Evolutionary conservation across 129 eudicot species (phyloP), one percentile per base, ranked within the genome.

Genomic region (Flaveria sonorensis): DNA sequence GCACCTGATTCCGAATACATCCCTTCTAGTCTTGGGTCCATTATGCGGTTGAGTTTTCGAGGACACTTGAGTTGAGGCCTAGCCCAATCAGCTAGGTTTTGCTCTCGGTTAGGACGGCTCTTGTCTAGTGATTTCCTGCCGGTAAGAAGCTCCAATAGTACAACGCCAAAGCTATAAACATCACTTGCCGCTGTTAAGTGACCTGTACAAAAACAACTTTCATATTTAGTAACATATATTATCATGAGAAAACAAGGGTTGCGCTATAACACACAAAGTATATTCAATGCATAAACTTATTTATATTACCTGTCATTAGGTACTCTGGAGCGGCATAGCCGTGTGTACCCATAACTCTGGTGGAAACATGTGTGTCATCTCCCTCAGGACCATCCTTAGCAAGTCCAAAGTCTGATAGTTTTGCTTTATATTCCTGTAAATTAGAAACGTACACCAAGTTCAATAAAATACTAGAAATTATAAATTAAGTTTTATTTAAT

Each of bases 331-430:
- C 96, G 21, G 98, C 98, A 30, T 92, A 92, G 70, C 98, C 98
- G 1, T 90, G 90, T 67, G 98, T 92, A 59, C 98, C 98, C 98
- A 92, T 90, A 51, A 92, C 96, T 46, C 98, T 87, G 7, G 98
- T 92, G 7, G 98, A 92, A 57, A 92, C 98, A 61, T 92, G 98
- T 8, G 98, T 89, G 26, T 92, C 89, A 50, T 92, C 98, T 75
- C 96, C 98, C 61, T 90, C 96, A 0, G 98, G 98, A 40, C 98
- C 98, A 76, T 92, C 98, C 53, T 92, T 92, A 7, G 98, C 98
- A 10, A 92, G 87, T 3, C 98, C 98, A 62, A 92, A 92, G 71
- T 92, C 98, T 3, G 98, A 92, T 43, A 92, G 86, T 70, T 92
- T 92, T 55, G 98, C 89, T 3, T 87, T 90, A 72, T 81, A 92